These are phyloP conservation scores for Lachnellula cervina DNA, from an alignment of 2,329 filamentous ascomycete species.

Conservation along the genomic window DNA sequence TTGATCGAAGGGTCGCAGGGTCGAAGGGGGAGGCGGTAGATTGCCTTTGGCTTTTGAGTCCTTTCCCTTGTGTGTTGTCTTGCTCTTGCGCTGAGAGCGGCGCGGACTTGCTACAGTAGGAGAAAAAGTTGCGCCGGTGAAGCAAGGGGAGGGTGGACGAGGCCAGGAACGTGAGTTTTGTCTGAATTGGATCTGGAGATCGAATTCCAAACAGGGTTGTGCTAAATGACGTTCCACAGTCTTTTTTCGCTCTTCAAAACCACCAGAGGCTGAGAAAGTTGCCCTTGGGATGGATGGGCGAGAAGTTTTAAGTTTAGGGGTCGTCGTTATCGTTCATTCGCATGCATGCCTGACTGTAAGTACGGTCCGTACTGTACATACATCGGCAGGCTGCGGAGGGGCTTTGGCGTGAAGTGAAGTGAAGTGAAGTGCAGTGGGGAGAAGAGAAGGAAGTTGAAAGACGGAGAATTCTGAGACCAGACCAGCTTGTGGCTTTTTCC, in stretches of 20 bases:
- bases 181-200: conserved; percentile 15
- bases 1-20: conserved; percentile 6
- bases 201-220: conserved; percentile 10
- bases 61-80: conserved; percentile 9
- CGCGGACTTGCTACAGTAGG: conserved; percentile 3
- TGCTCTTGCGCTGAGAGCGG: conserved; percentile 8
- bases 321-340: background rate
- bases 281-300: background rate
- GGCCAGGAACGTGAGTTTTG: conserved; percentile 22
- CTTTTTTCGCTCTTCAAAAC: background rate
- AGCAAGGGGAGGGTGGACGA: conserved; percentile 21
- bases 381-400: no score
- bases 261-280: background rate
- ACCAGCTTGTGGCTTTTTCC: no score
- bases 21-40: conserved; percentile 11
- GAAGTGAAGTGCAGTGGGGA: no score
- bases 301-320: background rate
- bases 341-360: background rate
- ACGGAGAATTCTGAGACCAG: no score
- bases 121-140: conserved; percentile 18
- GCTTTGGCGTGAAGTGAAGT: no score
- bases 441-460: no score
- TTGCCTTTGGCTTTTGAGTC: conserved; percentile 20
- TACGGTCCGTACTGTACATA: no score
- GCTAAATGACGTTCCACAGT: background rate